These are phyloP conservation scores for Alternaria dauci DNA, from an alignment of 2,329 filamentous ascomycete species.

Conservation along the genomic window DNA sequence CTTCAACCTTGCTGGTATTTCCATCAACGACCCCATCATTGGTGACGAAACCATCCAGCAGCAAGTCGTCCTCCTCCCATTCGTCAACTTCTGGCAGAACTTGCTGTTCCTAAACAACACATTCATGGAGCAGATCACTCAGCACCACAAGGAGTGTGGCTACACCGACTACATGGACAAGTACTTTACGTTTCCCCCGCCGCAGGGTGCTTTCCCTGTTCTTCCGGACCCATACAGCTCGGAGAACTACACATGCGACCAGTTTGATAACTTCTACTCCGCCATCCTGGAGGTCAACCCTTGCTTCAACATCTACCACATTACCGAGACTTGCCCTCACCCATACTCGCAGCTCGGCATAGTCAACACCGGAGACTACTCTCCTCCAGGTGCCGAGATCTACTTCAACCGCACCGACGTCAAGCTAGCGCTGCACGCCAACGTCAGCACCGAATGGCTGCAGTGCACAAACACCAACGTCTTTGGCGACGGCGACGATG, in stretches of 20 bases:
- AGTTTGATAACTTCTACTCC: constrained; percentile 51
- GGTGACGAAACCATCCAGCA: constrained; percentile 53
- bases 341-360: constrained; percentile 51
- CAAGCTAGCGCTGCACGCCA: constrained; percentile 59
- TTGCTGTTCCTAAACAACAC: constrained; percentile 56
- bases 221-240: constrained; percentile 33
- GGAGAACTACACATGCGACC: constrained; percentile 48
- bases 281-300: constrained; percentile 57
- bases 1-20: constrained; percentile 62
- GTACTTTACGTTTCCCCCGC: constrained; percentile 54
- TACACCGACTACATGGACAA: constrained; percentile 33
- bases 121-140: constrained; percentile 49
- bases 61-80: constrained; percentile 47
- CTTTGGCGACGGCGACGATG: constrained; percentile 48
- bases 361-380: constrained; percentile 51
- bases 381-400: constrained; percentile 49
- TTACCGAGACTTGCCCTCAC: constrained; percentile 57
- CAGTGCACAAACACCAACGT: constrained; percentile 55
- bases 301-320: constrained; percentile 62
- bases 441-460: constrained; percentile 53
- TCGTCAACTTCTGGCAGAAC: constrained; percentile 52
- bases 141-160: constrained; percentile 40
- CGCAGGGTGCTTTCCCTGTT: constrained; percentile 42
- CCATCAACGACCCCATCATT: constrained; percentile 59
- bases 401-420: constrained; percentile 65